Evolutionary conservation across 345 rosid genomes (phyloP), one percentile per base, ranked within the genome.

Genomic region (Eucalyptus victrix): DNA sequence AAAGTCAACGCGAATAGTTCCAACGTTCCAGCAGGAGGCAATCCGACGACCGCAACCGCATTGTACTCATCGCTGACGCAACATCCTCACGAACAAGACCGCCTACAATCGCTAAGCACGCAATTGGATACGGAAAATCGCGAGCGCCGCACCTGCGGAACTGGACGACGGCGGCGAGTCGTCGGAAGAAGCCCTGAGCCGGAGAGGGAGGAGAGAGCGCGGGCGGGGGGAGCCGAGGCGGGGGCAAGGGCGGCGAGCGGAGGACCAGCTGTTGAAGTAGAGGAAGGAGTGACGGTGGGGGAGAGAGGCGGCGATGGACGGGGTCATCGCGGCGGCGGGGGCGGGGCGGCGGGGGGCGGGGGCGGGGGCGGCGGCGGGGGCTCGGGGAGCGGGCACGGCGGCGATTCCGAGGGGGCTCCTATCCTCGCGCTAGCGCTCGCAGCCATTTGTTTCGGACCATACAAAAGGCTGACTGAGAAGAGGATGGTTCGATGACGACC

Each of bases 181-280:
- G 76, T 89, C 90, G 89, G 98, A 93, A 87, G 97, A 94, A 92
- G 97, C 97, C 92, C 92, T 92, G 94, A 95, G 91, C 40, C 94
- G 96, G 89, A 95, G 94, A 87, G 94, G 89, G 87, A 85, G 86
- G 93, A 51, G 87, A 90, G 95, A 87, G 89, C 86, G 69, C 76
- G 91, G 89, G 8, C 89, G 18, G 15, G 93, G 65, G 49, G 97
- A 91, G 94, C 89, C 87, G 88, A 91, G 51, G 67, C 91, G 85
- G 89, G 91, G 87, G n/a, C 92, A 62, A 88, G 92, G 93, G 30
- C 90, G 92, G 88, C 90, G 93, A 88, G 92, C 86, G 67, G 94
- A 76, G 60, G 93, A 76, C 60, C 86, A 87, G 85, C 92, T 49
- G 88, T 90, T 90, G 93, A 93, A 93, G 92, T 92, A 93, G 93